A percentile compares a stretch with the other conserved stretches of the same genome.
These are phyloP conservation scores for Domatiomyces globalis DNA, from an alignment of 2,329 filamentous ascomycete species.

Conservation along the genomic window DNA sequence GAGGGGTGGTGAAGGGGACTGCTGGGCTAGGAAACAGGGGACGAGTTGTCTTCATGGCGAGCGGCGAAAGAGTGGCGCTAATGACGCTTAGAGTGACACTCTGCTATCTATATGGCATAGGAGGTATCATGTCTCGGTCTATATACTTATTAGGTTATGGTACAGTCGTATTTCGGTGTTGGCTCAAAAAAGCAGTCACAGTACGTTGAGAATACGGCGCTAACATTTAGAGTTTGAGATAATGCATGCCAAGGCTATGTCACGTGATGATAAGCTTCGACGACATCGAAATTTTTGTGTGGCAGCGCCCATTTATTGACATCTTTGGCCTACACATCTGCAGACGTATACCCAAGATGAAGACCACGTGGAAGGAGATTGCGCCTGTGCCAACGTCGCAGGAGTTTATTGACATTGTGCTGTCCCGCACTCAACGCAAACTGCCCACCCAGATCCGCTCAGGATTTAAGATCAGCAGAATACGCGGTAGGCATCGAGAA, in stretches of 20 bases:
- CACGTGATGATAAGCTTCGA: neutral
- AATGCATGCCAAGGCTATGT: neutral
- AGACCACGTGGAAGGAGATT: slow-evolving; percentile 54
- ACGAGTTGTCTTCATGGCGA: slow-evolving; percentile 37
- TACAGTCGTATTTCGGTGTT: too few relatives aligned
- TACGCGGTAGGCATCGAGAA: slow-evolving; percentile 42
- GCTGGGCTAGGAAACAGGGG: slow-evolving; percentile 27
- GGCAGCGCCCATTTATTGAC: neutral
- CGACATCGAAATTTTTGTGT: neutral
- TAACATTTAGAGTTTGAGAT: neutral
- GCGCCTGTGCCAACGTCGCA: slow-evolving; percentile 78
- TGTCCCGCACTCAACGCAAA: slow-evolving; percentile 82
- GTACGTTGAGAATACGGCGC: neutral
- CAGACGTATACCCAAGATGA: slow-evolving; percentile 29
- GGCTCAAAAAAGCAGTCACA: too few relatives aligned
- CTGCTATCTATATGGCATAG: neutral
- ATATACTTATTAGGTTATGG: too few relatives aligned
- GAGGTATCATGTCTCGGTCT: too few relatives aligned
- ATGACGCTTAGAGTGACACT: neutral
- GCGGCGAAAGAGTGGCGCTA: neutral
- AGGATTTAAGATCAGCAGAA: slow-evolving; percentile 91
- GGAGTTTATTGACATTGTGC: slow-evolving; percentile 95
- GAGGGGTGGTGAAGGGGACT: slow-evolving; percentile 34
- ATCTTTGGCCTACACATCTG: slow-evolving; percentile 8
- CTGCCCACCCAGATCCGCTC: slow-evolving; percentile 90